A percentile compares a stretch with the other conserved stretches of the same genome.
phyloP scores from a whole-genome alignment of 2,329 filamentous ascomycete species.

The Leptographium galeiforme region DNA sequence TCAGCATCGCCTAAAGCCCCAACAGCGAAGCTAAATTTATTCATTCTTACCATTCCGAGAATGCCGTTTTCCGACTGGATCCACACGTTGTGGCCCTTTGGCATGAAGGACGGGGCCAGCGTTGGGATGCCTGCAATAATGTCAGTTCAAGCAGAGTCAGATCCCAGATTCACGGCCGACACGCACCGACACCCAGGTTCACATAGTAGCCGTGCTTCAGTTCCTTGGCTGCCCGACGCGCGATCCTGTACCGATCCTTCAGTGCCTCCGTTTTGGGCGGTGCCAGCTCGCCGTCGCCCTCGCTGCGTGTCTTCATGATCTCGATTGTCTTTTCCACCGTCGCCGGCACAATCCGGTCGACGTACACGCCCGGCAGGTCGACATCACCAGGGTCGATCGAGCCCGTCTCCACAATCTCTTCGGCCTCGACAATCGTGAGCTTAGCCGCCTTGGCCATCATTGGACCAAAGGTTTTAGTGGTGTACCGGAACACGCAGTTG shows the following conservation, averaged over 20 bases:
- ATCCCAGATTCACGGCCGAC: too few species aligned
- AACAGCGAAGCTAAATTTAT: too few species aligned
- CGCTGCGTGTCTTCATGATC: conserved; percentile 43
- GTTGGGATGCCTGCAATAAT: conserved; percentile 53
- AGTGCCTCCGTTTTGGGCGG: conserved; percentile 26
- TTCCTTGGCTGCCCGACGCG: conserved; percentile 63
- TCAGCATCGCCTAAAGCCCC: neutral
- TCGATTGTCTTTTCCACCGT: conserved; percentile 62
- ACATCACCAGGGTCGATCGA: conserved; percentile 61
- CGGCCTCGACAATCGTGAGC: conserved; percentile 70
- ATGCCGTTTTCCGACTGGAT: conserved; percentile 82
- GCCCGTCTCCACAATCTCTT: conserved; percentile 66
- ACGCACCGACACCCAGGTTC: conserved; percentile 54
- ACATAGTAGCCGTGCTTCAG: conserved; percentile 70
- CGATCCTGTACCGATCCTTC: conserved; percentile 56
- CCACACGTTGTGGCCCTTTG: conserved; percentile 58
- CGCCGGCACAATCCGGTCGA: conserved; percentile 66
- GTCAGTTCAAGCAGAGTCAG: too few species aligned
- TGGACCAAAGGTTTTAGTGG: conserved; percentile 60
- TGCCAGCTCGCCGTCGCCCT: conserved; percentile 18
- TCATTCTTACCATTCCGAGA: conserved; percentile 45
- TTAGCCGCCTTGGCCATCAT: conserved; percentile 73
- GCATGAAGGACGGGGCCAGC: conserved; percentile 65
- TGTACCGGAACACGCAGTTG: conserved; percentile 70
- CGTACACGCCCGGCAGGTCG: conserved; percentile 69